Base-by-base conservation (phyloP, 306 rosid species). In the Gleditsia sinensis region DNA sequence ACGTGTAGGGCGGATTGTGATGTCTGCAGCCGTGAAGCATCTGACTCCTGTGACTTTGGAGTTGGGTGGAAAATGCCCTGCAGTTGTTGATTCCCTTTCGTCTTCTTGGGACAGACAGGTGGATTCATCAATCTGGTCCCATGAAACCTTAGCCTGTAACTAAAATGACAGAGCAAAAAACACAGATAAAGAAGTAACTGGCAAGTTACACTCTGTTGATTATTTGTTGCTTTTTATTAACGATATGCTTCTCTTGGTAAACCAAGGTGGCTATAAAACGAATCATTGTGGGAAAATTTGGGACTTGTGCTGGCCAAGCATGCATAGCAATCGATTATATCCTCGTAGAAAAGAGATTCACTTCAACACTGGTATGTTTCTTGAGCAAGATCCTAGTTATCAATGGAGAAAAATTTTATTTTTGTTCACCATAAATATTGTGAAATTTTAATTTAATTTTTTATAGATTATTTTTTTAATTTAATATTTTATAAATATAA, bases 1-100 rank as follows among this genome's bases (percentile, higher is more conserved):
- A 56, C 79, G 82, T 1, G 87, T 87, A 53, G 96, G 88, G n/a
- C 48, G 78, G 82, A 72, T 77, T 9, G 96, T 91, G 30, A 86
- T 92, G 93, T 64, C 90, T 10, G 90, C 91, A 13, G 96, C 97
- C 23, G 96, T 5, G 11, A 83, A 71, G 58, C 81, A 89, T 68
- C 20, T 92, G n/a, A 92, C 97, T 2, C 97, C 97, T 3, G 89
- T 92, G 7, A 79, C 72, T 25, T 21, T 92, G 58, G 97, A 92
- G 86, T 65, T 92, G 75, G 97, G 97, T 11, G 96, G 96, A 51
- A 92, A 92, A 79, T 84, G 96, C 62, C 97, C 97, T 21, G 96
- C 91, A 9, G 79, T 92, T 50, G 64, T 89, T 46, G 97, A 92
- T 50, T 85, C 89, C 21, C 89, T 92, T 58, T 80, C 96, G 16